Conservation (phyloP, 2,329 filamentous ascomycete species). For the Fusarium domesticum region DNA sequence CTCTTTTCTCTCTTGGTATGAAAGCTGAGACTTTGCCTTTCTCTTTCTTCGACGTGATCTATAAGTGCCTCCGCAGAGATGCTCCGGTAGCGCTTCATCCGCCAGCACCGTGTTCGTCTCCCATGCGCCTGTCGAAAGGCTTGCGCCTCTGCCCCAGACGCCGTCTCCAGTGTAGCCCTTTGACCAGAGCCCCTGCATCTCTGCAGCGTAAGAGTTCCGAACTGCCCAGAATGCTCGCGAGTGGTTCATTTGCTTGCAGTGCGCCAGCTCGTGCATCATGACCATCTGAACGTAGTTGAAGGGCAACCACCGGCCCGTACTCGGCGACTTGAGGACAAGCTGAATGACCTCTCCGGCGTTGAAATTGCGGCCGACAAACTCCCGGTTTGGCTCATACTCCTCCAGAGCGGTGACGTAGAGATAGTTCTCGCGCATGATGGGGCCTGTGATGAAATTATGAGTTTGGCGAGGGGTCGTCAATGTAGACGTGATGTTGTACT, state of each 20-base stretch:
- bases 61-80: constrained; percentile 81
- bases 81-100: constrained; percentile 61
- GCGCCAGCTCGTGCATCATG: constrained; percentile 90
- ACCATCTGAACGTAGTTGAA: constrained; percentile 88
- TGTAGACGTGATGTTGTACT: constrained; percentile 17
- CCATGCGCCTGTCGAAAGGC: constrained; percentile 59
- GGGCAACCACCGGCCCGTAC: constrained; percentile 68
- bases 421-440: constrained; percentile 66
- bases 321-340: constrained; percentile 69
- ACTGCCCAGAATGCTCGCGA: constrained; percentile 77
- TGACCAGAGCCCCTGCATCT: constrained; percentile 69
- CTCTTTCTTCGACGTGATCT: constrained; percentile 57
- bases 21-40: constrained; percentile 50
- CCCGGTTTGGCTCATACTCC: constrained; percentile 75
- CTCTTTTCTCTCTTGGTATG: constrained; percentile 71
- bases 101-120: constrained; percentile 50
- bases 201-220: constrained; percentile 66
- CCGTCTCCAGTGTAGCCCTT: constrained; percentile 76
- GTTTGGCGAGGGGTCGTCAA: constrained; percentile 1
- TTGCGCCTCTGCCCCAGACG: constrained; percentile 72
- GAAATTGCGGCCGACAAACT: constrained; percentile 88
- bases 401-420: constrained; percentile 69
- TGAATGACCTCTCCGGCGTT: constrained; percentile 86
- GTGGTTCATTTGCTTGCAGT: constrained; percentile 92
- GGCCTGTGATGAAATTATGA: constrained; percentile 41